Evolutionary conservation across 2,329 filamentous ascomycete genomes (phyloP), one percentile per base, ranked within the genome.

Genomic region (Plenodomus tracheiphilus): DNA sequence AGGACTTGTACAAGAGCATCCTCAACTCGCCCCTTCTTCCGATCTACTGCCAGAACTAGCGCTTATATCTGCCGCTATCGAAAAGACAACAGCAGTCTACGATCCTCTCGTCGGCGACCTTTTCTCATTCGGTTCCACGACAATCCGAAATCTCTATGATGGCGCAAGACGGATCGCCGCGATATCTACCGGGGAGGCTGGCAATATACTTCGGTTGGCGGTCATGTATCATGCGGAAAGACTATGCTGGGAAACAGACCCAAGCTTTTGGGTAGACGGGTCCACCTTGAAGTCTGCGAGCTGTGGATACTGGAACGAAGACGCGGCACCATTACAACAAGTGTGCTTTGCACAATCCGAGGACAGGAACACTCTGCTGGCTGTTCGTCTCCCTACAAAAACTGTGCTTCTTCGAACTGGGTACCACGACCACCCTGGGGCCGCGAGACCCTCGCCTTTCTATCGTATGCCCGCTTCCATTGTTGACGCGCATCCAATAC

Each of bases 171-270:
- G 60, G 11, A 54, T 73, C 4, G 65, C 71, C 15, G 64, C 66
- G 4, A 51, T 76, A 2, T 64, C 68, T 10, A 52, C 79, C 2
- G 86, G 86, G n/a, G 76, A 79, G 41, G 79, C 77, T 13, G 82
- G 83, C 1, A 81, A 85, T 54, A 70, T 81, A 1, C 70, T 90
- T 9, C 81, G 81, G 2, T 62, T 90, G 2, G 68, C 79, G 4
- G 74, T 75, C 6, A 66, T 86, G 3, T 73, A 76, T 3, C 66
- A 77, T 18, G 9, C 15, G 28, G 78, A 83, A 40, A 74, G 73
- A 40, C 81, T 80, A 72, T 75, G 77, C n/a, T 88, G 85, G 83
- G 69, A 66, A 71, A 2, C 35, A 17, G 69, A 79, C 30, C 71
- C 73, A 30, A 75, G 75, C 34, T 66, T 76, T 1, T 77, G 74